Evolutionary conservation across 352 stramenopile species (phyloP), one percentile per base, ranked within the genome.

Genomic region (Phytopythium delawarense): DNA sequence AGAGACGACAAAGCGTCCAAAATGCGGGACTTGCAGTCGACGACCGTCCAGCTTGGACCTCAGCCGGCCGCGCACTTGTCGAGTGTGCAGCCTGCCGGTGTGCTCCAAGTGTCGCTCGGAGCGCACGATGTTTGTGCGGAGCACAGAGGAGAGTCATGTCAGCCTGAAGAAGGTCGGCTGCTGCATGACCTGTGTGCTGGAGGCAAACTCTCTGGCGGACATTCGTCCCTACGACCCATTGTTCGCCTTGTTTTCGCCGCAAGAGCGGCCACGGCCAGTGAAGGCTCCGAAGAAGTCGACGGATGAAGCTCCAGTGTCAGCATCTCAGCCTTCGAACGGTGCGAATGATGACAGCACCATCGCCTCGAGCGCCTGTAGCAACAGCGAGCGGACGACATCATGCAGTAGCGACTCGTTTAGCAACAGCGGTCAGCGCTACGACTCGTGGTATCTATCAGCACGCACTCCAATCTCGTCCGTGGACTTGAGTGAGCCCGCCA

Each of bases 121-220:
- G 13, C 28, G 50, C 50, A 44, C 50, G 28, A 56, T 56, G 50
- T 56, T 56, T 18, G 28, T 37, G 9, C 50, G 50, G 5, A 25
- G 50, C 28, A 18, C 50, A 1, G 21, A 44, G 28, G 8, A 11
- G 13, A 20, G 12, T 13, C 28, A 4, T 20, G 15, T 56, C 5
- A 56, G 50, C 50, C 28, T 56, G 28, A 56, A 56, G 50, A 56
- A 65, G 32, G 65, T 79, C 21, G n/a, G 57, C 2, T 75, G 75
- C 56, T 84, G 76, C 57, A 64, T 71, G 18, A 71, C 56, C 28
- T 83, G 75, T 51, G 61, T 71, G 21, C 30, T 71, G 21, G 64
- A 73, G 40, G 72, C 72, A 35, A 68, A 67, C 25, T 53, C 49
- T 13, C 66, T 75, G 71, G 57, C 42, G 1, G 32, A 72, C 7